Base-by-base conservation (phyloP, 108 stramenopile genomes). In the Skeletonema costatum region DNA sequence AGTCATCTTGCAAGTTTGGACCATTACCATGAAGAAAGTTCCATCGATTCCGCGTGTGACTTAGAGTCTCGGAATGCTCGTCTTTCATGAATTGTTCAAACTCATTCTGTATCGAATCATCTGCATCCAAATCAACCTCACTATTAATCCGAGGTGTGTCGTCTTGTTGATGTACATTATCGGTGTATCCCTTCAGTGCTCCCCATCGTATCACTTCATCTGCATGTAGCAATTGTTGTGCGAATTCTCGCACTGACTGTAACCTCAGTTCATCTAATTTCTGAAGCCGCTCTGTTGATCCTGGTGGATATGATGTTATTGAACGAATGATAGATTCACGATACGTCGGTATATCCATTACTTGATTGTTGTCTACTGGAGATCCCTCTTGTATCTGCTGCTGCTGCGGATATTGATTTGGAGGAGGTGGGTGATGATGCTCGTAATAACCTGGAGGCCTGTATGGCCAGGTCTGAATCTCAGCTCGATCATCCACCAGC, bases 391-490 rank as follows among this genome's bases (percentile, higher is more conserved):
- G 60, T 36, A 2, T 32, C 4, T 67, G 69, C 30, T 68, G 67
- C 12, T 66, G 64, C 5, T 21, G 68, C 59, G 39, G 70, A 25
- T 73, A 61, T 9, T 56, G 53, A 56, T 56, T 56, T 1, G 53
- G 53, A 21, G 53, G 53, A 19, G 53, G 41, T 14, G 50, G 71
- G 39, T 65, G 44, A 33, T 63, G 29, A 39, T 65, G 62, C n/a
- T 68, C 64, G 25, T 70, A 78, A 39, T 82, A 78, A 0, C 81
- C 74, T 25, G 80, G 82, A 5, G 80, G 92, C 32, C 77, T 80
- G 73, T 90, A 88, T 14, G 94, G 94, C 65, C 92, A 70, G 4
- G 88, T 89, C 73, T 93, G 94, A 32, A 93, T 87, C 51, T 93
- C 92, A 38, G 87, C 88, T 21, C 83, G 61, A 61, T 95, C 89